These are phyloP conservation scores for Erythrophleum fordii DNA, from an alignment of 306 rosid genomes.

Conservation along the genomic window DNA sequence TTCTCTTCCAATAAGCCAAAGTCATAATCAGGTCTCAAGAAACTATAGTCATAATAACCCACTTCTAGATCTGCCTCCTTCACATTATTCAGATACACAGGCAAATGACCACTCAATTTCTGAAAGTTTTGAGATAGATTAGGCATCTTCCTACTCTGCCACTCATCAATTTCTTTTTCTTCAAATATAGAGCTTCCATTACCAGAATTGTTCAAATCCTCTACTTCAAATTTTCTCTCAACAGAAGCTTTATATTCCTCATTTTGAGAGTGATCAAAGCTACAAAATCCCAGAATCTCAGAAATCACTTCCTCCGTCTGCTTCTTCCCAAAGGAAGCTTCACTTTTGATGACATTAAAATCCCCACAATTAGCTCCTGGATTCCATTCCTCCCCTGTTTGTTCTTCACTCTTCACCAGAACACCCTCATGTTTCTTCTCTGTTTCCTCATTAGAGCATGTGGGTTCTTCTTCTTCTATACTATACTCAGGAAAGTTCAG, in stretches of 20 bases:
- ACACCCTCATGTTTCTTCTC: slow-evolving; percentile 19
- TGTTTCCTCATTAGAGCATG: slow-evolving; percentile 28
- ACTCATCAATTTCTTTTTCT: neutral
- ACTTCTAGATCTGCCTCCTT: slow-evolving; percentile 45
- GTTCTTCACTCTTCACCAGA: slow-evolving; percentile 42
- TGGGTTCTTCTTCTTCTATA: neutral
- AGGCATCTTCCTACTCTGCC: neutral
- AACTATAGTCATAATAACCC: slow-evolving; percentile 46
- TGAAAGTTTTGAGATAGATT: too few relatives aligned
- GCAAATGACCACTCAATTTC: neutral
- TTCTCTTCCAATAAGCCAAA: slow-evolving; percentile 66
- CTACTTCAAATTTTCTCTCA: slow-evolving; percentile 33
- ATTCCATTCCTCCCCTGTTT: slow-evolving; percentile 33
- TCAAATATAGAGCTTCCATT: neutral
- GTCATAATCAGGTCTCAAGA: slow-evolving; percentile 64
- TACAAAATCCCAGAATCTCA: slow-evolving; percentile 33
- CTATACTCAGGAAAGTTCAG: slow-evolving; percentile 63
- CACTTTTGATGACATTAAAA: slow-evolving; percentile 20
- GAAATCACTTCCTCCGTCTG: slow-evolving; percentile 39
- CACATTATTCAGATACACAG: slow-evolving; percentile 36
- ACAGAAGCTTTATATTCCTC: slow-evolving; percentile 15
- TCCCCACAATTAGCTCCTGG: neutral
- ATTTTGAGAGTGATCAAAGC: slow-evolving; percentile 19
- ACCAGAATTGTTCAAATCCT: slow-evolving; percentile 31
- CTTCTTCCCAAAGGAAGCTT: slow-evolving; percentile 23